Base-by-base conservation (phyloP, 1,284 basidiomycete species). In the Pseudozyma sp. region DNA sequence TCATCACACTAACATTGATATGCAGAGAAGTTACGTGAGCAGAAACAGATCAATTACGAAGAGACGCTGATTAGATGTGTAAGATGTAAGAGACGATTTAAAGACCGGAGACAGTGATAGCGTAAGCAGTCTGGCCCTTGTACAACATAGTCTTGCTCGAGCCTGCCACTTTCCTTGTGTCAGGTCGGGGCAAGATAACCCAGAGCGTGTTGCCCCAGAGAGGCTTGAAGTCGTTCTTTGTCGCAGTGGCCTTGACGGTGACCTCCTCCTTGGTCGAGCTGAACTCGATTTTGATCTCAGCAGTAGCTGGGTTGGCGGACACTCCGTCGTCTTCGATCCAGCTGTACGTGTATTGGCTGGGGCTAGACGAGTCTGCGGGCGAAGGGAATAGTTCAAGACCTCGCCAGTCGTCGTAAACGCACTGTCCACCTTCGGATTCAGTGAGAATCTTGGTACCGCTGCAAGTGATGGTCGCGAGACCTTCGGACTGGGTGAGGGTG, bases 301-400 rank as follows among this genome's bases (percentile, higher is more conserved):
- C 77, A 40, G 76, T 80, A 2, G 62, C 78, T 0, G 85, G 85
- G 5, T 82, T 55, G 13, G 79, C 76, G 5, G 85, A 85, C 48
- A 86, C 86, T 25, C 86, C 86, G 67, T 87, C 86, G 62, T 87
- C 86, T 58, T 87, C 86, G 31, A 81, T 85, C 86, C 86, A 87
- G 5, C 61, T 61, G 43, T 85, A 85, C 1, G 61, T 54, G 39
- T 84, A 85, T 25, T 58, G 11, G 44, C 53, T 49, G 57, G 80
- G 31, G 31, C 55, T 48, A 16, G 42, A 42, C 31, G 65, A 53
- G 16, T 53, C 52, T n/a, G 59, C 31, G 9, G 76, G 71, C 14
- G 82, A 78, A 13, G 86, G 86, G 81, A 85, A 87, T 53, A 87
- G 79, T 63, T 85, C 79, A 34, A 87, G 76, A 16, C 86, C 86